Conservation (phyloP, 305 asterid species). For the Salvia sclarea region DNA sequence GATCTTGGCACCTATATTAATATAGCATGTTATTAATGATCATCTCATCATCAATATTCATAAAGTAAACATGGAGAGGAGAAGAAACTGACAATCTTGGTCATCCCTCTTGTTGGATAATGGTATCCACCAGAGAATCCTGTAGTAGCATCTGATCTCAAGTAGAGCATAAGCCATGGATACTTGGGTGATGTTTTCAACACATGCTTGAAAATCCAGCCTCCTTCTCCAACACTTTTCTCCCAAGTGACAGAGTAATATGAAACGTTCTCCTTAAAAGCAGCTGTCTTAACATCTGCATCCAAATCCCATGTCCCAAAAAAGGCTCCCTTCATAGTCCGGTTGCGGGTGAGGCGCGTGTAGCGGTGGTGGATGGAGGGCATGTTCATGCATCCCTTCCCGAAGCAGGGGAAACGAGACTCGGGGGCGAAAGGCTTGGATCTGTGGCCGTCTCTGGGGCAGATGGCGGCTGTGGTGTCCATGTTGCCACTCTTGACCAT, state of each 20-base stretch:
- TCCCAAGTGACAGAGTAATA: conserved; percentile 50
- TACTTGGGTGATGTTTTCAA: conserved; percentile 53
- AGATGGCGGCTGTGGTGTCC: conserved; percentile 55
- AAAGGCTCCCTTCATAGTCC: conserved; percentile 46
- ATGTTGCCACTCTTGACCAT: conserved; percentile 69
- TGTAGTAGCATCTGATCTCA: conserved; percentile 56
- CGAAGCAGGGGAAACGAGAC: conserved; percentile 56
- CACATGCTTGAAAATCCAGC: conserved; percentile 52
- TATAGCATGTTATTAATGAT: too few relatives aligned
- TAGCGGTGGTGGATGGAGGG: conserved; percentile 54
- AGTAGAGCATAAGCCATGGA: conserved; percentile 63
- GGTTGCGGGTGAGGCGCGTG: conserved; percentile 35
- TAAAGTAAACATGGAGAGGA: too few relatives aligned
- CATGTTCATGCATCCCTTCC: conserved; percentile 61
- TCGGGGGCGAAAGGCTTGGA: conserved; percentile 45
- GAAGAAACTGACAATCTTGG: conserved; percentile 40
- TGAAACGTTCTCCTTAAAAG: conserved; percentile 30
- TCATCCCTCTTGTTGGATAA: conserved; percentile 59
- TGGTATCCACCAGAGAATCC: conserved; percentile 66
- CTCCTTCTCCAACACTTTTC: conserved; percentile 49
- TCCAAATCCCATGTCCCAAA: conserved; percentile 58
- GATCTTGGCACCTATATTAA: conserved; percentile 54
- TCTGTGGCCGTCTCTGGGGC: conserved; percentile 54
- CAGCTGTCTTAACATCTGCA: conserved; percentile 30
- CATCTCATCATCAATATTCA: too few relatives aligned